phyloP scores from a whole-genome alignment of 164 flowering plant genomes.

The Annona squamosa region DNA sequence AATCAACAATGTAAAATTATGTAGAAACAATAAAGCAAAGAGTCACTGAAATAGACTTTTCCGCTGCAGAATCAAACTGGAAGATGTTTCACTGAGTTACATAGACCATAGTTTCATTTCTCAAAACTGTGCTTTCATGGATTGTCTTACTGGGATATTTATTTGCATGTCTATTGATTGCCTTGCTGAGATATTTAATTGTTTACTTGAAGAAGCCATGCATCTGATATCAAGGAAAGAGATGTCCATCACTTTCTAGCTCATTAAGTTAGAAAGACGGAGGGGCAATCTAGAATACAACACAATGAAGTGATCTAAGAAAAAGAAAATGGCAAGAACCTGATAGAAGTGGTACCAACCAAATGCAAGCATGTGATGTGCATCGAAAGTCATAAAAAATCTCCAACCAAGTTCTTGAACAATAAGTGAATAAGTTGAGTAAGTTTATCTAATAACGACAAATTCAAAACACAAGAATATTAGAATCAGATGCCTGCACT shows the following conservation, averaged over 20 bases:
- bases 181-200: background rate
- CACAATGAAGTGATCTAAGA: background rate
- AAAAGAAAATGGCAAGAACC: background rate
- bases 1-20: slow-evolving; percentile 15
- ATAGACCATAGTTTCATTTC: background rate
- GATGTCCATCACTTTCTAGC: background rate
- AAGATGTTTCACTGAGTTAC: background rate
- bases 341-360: background rate
- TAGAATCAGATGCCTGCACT: too few relatives aligned
- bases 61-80: slow-evolving; percentile 1
- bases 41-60: slow-evolving; percentile 1
- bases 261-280: background rate
- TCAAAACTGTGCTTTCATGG: too few relatives aligned
- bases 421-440: background rate
- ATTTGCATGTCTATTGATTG: too few relatives aligned
- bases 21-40: slow-evolving; percentile 16
- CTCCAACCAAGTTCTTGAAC: background rate
- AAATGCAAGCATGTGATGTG: background rate
- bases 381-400: background rate
- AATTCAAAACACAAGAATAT: too few relatives aligned
- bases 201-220: background rate
- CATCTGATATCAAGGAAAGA: background rate
- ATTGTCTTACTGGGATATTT: too few relatives aligned
- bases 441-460: too few relatives aligned
- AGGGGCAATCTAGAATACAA: background rate